Base-by-base conservation (phyloP, 192 early-diverging fungal genomes). In the Thamnidium elegans region DNA sequence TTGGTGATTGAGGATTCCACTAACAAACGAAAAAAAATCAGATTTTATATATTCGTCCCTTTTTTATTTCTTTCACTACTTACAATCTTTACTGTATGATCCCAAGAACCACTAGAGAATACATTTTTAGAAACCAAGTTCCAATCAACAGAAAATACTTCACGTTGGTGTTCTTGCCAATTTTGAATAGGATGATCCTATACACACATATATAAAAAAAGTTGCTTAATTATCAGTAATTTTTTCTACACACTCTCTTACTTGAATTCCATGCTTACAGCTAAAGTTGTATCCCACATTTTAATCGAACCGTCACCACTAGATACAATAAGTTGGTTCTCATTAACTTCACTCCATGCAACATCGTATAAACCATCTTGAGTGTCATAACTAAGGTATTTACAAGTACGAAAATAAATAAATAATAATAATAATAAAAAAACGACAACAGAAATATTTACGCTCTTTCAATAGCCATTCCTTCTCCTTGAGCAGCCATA, bases 341-440 rank as follows among this genome's bases (percentile, higher is more conserved):
- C 96, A 71, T 99, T 92, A 13, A 85, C 63, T 73, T 99, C 97
- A 72, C 89, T 95, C 97, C 97, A 99, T 32, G 90, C 86, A 36
- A 89, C 73, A 75, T 99, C 97, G 75, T 93, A 99, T 7, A 98
- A 73, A 7, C 94, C 96, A 72, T 99, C 97, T 78, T 97, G 95
- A 3, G 96, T 97, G 66, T 98, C 97, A 71, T 87, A 99, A 42
- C 91, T 93, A 58, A 60, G 58, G 11, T 44, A 47, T 36, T 68
- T 26, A 26, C 3, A 26, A 26, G 26, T 26, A 3, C 26, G 1
- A n/a, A n/a, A n/a, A n/a, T n/a, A n/a, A n/a, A n/a, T n/a, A n/a
- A n/a, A n/a, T n/a, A n/a, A n/a, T n/a, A n/a, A n/a, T n/a, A 2
- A 8, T 5, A 32, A 50, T 20, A 51, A 60, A 9, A 30, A 23